A percentile compares a stretch with the other conserved stretches of the same genome.
phyloP scores from a whole-genome alignment of 2,329 filamentous ascomycete species.

The Xylariales sp. region DNA sequence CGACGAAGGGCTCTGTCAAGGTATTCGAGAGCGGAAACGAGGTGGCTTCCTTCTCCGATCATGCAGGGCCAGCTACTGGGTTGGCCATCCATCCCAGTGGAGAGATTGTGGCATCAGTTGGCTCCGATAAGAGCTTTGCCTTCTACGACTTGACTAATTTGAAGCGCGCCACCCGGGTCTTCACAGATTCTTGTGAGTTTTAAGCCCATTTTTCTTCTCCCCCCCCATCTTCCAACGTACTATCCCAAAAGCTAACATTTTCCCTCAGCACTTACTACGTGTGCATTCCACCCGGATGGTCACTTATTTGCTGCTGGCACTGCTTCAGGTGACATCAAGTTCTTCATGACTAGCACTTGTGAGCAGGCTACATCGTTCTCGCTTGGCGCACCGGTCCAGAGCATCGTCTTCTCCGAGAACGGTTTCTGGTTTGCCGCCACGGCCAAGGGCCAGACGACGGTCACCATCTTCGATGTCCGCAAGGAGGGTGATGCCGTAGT shows the following conservation, averaged over 20 bases:
- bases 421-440: slow-evolving; percentile 91
- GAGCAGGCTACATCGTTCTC: slow-evolving; percentile 71
- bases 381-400: slow-evolving; percentile 65
- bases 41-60: slow-evolving; percentile 67
- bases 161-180: slow-evolving; percentile 72
- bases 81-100: slow-evolving; percentile 80
- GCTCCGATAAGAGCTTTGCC: slow-evolving; percentile 86
- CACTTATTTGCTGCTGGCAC: slow-evolving; percentile 85
- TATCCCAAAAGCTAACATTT: neutral
- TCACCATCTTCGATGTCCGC: slow-evolving; percentile 88
- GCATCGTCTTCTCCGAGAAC: slow-evolving; percentile 88
- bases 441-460: slow-evolving; percentile 69
- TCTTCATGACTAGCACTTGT: slow-evolving; percentile 82
- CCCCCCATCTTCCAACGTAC: neutral
- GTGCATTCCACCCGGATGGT: slow-evolving; percentile 94
- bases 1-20: slow-evolving; percentile 73
- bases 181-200: slow-evolving; percentile 72
- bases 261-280: slow-evolving; percentile 57
- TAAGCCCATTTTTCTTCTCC: no score
- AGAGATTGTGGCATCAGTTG: slow-evolving; percentile 79
- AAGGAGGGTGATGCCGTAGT: slow-evolving; percentile 80
- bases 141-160: slow-evolving; percentile 74
- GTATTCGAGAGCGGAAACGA: slow-evolving; percentile 70
- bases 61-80: slow-evolving; percentile 75
- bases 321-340: slow-evolving; percentile 73